A percentile compares a stretch with the other conserved stretches of the same genome.
Conservation (phyloP, 768 basidiomycete species). For the Phaffia tasmanica region DNA sequence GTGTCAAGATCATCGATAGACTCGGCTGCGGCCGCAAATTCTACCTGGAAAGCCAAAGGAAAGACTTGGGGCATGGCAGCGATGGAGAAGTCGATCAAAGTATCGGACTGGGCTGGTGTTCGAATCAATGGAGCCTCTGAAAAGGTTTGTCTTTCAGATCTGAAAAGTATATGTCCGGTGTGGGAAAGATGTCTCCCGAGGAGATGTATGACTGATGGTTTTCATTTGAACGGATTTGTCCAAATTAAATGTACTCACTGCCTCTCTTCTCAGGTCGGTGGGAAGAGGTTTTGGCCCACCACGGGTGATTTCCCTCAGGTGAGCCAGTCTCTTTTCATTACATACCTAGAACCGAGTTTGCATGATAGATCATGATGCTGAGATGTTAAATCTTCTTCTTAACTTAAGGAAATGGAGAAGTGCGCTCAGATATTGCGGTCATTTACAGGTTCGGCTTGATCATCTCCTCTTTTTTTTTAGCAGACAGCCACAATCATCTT, state of each 20-base stretch:
- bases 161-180: background rate
- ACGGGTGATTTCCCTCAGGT: conserved; percentile 31
- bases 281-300: conserved; percentile 37
- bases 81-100: conserved; percentile 32
- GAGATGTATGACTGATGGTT: background rate
- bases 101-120: conserved; percentile 34
- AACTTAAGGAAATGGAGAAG: conserved; percentile 35
- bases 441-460: conserved; percentile 35
- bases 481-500: background rate
- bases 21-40: no score
- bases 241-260: background rate
- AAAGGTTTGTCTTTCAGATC: conserved; percentile 27
- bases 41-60: conserved; percentile 28
- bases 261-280: conserved; percentile 29
- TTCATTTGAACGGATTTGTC: background rate
- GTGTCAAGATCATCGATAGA: no score
- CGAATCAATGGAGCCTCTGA: conserved; percentile 35
- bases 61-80: conserved; percentile 35
- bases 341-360: background rate
- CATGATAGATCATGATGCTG: background rate
- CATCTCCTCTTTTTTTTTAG: background rate
- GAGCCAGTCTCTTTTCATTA: no score
- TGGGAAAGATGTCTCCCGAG: background rate
- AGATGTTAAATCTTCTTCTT: conserved; percentile 1
- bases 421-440: conserved; percentile 34